phyloP scores from a whole-genome alignment of 768 basidiomycete species.

The Sistotremastrum suecicum region DNA sequence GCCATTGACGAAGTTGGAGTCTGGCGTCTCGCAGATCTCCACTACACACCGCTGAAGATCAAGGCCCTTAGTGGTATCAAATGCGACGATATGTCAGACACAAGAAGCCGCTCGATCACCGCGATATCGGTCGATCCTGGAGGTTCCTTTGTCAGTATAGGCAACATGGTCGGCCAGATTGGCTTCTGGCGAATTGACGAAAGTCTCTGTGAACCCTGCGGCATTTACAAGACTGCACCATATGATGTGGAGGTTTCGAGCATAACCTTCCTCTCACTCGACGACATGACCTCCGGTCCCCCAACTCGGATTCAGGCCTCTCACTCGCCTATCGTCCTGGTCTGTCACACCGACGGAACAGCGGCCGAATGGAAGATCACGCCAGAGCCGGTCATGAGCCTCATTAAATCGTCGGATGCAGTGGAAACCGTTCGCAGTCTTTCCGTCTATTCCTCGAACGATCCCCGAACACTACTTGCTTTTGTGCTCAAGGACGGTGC shows the following conservation, averaged over 20 bases:
- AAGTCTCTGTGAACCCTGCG: neutral
- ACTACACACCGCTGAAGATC: neutral
- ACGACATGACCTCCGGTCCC: too few species aligned
- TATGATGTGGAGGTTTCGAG: neutral
- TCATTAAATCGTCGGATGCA: neutral
- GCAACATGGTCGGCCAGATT: slow-evolving; percentile 53
- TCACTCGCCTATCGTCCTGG: too few species aligned
- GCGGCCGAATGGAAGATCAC: too few species aligned
- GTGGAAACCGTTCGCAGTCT: neutral
- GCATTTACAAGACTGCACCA: neutral
- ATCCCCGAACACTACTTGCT: slow-evolving; percentile 34
- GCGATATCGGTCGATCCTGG: slow-evolving; percentile 46
- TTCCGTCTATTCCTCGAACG: slow-evolving; percentile 14
- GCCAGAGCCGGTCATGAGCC: neutral
- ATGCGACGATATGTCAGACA: neutral
- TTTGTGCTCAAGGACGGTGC: slow-evolving; percentile 55
- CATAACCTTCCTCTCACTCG: too few species aligned
- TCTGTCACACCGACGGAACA: too few species aligned
- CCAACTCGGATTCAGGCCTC: too few species aligned
- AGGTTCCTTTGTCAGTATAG: slow-evolving; percentile 55
- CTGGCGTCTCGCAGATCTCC: slow-evolving; percentile 30
- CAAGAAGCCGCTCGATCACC: slow-evolving; percentile 16
- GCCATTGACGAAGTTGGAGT: slow-evolving; percentile 64
- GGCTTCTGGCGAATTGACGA: slow-evolving; percentile 31
- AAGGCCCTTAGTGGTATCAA: neutral